Conservation (phyloP, 768 basidiomycete genomes). For the Tricholoma bakamatsutake region DNA sequence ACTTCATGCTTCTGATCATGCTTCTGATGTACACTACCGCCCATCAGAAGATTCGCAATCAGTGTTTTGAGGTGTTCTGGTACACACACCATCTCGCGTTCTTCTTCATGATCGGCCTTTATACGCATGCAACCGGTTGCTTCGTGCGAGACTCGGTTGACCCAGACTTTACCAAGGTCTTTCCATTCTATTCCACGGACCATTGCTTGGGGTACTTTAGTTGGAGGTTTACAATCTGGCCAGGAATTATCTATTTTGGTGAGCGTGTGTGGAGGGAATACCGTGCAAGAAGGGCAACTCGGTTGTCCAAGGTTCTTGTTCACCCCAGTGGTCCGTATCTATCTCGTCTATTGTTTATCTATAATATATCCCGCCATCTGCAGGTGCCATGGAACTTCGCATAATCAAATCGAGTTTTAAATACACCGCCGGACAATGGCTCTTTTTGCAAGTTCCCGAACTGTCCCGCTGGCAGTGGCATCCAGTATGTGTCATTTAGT, state of each 20-base stretch:
- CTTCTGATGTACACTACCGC: conserved; percentile 89
- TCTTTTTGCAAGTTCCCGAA: conserved; percentile 86
- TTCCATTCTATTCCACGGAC: conserved; percentile 86
- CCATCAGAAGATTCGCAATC: conserved; percentile 79
- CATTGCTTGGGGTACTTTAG: conserved; percentile 89
- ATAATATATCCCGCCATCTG: background rate
- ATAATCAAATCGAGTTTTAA: conserved; percentile 90
- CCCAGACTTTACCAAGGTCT: conserved; percentile 61
- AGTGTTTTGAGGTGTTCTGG: conserved; percentile 96
- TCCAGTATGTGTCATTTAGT: conserved; percentile 58
- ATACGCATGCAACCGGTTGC: conserved; percentile 88
- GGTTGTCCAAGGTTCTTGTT: conserved; percentile 79
- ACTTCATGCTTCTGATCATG: conserved; percentile 95
- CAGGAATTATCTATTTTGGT: conserved; percentile 82
- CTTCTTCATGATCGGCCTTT: conserved; percentile 90
- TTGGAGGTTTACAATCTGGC: conserved; percentile 92
- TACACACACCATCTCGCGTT: conserved; percentile 93
- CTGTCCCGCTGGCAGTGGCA: conserved; percentile 87
- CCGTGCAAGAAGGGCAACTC: conserved; percentile 71
- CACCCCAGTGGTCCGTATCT: conserved; percentile 71
- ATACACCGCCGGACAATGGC: conserved; percentile 89
- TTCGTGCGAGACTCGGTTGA: conserved; percentile 84
- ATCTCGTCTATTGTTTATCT: background rate
- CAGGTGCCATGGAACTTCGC: conserved; percentile 89
- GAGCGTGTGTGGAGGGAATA: conserved; percentile 84